Evolutionary conservation across 805 yeast species (phyloP).

Genomic region (Hanseniaspora jakobsenii): DNA sequence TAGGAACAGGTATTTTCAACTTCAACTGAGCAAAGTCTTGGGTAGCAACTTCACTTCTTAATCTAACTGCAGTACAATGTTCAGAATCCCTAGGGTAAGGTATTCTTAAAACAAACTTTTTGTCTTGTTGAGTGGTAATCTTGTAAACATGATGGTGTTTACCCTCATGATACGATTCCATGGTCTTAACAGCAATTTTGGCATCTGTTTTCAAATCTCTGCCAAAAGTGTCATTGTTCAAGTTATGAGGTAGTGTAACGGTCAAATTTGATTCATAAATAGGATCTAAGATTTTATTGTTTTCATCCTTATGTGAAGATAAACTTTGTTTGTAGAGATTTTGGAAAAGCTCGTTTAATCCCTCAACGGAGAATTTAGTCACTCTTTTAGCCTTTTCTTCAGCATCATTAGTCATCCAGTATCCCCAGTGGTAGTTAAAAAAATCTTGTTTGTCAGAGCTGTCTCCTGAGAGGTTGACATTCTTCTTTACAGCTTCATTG

Average conservation of each 20-base stretch:
- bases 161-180: constrained; percentile 84
- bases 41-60: constrained; percentile 88
- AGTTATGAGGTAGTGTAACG: constrained; percentile 39
- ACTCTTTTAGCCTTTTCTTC: constrained; percentile 62
- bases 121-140: constrained; percentile 45
- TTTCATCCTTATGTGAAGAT: constrained; percentile 26
- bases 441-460: constrained; percentile 63
- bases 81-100: constrained; percentile 73
- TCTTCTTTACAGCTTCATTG: constrained; percentile 26
- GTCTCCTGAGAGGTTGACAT: constrained; percentile 43
- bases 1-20: constrained; percentile 59
- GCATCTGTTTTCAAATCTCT: constrained; percentile 28
- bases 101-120: constrained; percentile 60
- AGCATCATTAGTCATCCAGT: constrained; percentile 77
- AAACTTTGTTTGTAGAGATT: constrained; percentile 32
- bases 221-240: constrained; percentile 35
- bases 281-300: constrained; percentile 28
- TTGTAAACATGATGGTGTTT: constrained; percentile 83
- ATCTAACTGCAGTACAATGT: constrained; percentile 48
- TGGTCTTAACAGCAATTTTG: constrained; percentile 46
- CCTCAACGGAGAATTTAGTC: constrained; percentile 73
- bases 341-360: constrained; percentile 45
- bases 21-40: constrained; percentile 65
- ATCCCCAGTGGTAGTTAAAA: constrained; percentile 87
- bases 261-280: constrained; percentile 33